Evolutionary conservation across 495 filamentous ascomycete genomes (phyloP).

Genomic region (Penicillium verhagenii): DNA sequence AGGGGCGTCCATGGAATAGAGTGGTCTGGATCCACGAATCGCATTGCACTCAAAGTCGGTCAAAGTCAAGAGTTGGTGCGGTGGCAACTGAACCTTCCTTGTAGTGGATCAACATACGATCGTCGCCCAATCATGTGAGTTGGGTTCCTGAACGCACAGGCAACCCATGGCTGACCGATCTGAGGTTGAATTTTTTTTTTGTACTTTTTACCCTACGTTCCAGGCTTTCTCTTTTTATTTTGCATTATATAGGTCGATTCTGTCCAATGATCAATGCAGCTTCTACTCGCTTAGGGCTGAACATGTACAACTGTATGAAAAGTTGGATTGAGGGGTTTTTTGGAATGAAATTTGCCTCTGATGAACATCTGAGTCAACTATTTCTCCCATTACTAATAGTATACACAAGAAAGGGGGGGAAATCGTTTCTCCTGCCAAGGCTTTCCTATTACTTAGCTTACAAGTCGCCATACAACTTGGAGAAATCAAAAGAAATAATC

Average conservation of each 20-base stretch:
- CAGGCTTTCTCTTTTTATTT: too few relatives aligned
- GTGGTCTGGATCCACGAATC: background rate
- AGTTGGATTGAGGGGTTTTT: too few relatives aligned
- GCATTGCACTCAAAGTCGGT: too few relatives aligned
- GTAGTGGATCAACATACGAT: background rate
- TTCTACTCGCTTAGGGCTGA: background rate
- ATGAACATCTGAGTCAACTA: background rate
- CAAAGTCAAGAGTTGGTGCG: background rate
- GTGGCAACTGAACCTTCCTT: background rate
- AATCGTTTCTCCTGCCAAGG: background rate
- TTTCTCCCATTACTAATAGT: background rate
- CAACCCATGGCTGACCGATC: background rate
- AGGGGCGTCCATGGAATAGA: background rate
- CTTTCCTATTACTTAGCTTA: background rate
- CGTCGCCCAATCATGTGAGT: background rate
- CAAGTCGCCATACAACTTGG: background rate
- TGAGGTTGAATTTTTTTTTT: background rate
- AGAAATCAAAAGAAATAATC: background rate
- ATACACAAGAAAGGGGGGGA: too few relatives aligned
- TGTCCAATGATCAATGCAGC: background rate
- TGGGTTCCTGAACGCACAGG: background rate
- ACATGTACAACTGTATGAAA: background rate
- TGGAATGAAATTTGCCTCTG: too few relatives aligned
- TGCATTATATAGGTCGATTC: too few relatives aligned
- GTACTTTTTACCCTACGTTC: background rate